phyloP scores from a whole-genome alignment of 2,329 filamentous ascomycete genomes.

The Aquanectria penicillioides region DNA sequence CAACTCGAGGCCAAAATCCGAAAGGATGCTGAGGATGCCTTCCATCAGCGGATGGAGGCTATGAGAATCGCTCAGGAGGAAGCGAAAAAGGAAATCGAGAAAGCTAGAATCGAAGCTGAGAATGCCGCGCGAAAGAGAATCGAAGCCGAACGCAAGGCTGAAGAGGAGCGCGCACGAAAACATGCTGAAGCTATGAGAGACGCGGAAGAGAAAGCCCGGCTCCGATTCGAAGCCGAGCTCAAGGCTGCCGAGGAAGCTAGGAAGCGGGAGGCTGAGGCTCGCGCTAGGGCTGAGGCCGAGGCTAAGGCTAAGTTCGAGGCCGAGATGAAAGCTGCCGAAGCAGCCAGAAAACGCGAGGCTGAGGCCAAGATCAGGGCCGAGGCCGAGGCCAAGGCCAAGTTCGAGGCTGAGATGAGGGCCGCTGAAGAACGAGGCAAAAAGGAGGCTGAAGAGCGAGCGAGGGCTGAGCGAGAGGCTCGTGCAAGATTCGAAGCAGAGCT shows the following conservation, averaged over 20 bases:
- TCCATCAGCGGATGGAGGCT: constrained; percentile 39
- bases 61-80: constrained; percentile 33
- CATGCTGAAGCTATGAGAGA: constrained; percentile 56
- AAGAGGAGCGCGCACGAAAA: constrained; percentile 47
- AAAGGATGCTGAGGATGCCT: constrained; percentile 58
- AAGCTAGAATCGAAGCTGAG: constrained; percentile 44
- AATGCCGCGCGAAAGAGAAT: constrained; percentile 58
- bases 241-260: constrained; percentile 44
- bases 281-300: constrained; percentile 55
- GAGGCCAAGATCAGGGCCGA: constrained; percentile 56
- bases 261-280: constrained; percentile 52
- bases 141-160: constrained; percentile 40
- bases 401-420: constrained; percentile 56
- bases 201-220: constrained; percentile 45
- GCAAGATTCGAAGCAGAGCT: constrained; percentile 59
- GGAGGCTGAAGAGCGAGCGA: constrained; percentile 57
- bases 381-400: constrained; percentile 57
- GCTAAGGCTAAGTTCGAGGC: constrained; percentile 61
- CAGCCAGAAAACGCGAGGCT: constrained; percentile 56
- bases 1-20: constrained; percentile 57
- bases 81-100: constrained; percentile 49
- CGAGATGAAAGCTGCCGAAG: constrained; percentile 56
- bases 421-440: constrained; percentile 58
- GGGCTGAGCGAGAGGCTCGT: constrained; percentile 56
- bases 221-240: constrained; percentile 53